phyloP scores from a whole-genome alignment of 352 stramenopile genomes.

The Phytopythium montanum region DNA sequence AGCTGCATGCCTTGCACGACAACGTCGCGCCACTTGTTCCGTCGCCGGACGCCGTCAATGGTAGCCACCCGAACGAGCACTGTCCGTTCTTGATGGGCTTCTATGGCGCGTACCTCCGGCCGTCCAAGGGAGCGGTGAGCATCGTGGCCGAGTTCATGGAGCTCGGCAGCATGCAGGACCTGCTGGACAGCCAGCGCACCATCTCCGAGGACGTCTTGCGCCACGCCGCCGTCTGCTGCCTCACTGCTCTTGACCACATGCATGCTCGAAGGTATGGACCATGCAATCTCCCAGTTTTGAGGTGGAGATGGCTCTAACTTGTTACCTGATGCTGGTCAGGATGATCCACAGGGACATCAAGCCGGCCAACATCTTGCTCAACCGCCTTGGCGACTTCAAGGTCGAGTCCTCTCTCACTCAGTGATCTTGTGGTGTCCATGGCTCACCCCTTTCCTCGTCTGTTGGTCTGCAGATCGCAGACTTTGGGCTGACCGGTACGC shows the following conservation, averaged over 20 bases:
- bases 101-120: conserved; percentile 84
- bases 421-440: neutral
- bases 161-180: conserved; percentile 81
- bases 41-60: neutral
- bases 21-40: conserved; percentile 71
- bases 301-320: neutral
- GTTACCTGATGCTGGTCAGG: conserved; percentile 14
- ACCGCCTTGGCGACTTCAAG: conserved; percentile 80
- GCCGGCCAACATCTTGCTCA: conserved; percentile 88
- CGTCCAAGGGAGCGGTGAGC: conserved; percentile 64
- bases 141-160: conserved; percentile 95
- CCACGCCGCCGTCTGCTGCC: conserved; percentile 78
- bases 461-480: conserved; percentile 49
- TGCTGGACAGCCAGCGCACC: conserved; percentile 42
- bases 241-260: conserved; percentile 84
- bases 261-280: conserved; percentile 54
- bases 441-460: neutral
- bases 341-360: conserved; percentile 92
- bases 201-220: conserved; percentile 58
- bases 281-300: neutral
- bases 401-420: conserved; percentile 12
- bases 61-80: neutral
- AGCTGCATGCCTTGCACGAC: conserved; percentile 83
- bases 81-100: conserved; percentile 88
- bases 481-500: conserved; percentile 73